Base-by-base conservation (phyloP, 2,329 filamentous ascomycete species). In the Hortaea werneckii region DNA sequence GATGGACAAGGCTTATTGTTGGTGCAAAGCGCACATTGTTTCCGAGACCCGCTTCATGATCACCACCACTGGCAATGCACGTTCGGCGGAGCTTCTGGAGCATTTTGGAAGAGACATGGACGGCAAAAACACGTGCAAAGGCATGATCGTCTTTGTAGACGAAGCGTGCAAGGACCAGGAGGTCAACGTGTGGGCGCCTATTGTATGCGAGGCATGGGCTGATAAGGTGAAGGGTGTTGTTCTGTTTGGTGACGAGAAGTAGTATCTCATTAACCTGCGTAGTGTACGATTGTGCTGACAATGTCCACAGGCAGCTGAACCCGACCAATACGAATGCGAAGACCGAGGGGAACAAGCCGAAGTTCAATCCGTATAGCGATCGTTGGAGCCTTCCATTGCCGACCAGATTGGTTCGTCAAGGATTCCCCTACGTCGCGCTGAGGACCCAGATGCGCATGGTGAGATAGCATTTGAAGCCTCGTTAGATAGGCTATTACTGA, bases 321-420 rank as follows among this genome's bases (percentile, higher is more conserved):
- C 54, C 52, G 1, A 43, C 50, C n/a, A 55, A 55, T 42, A 53
- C 48, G 0, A 50, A 40, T 29, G 26, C 37, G 2, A 46, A 42
- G n/a, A n/a, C n/a, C n/a, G n/a, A n/a, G n/a, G n/a, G n/a, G n/a
- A n/a, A n/a, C n/a, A n/a, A n/a, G n/a, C n/a, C n/a, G n/a, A n/a
- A n/a, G n/a, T 56, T 47, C 47, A 56, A 56, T 20, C 38, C 47
- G 10, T 54, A 43, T 42, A 45, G 37, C 13, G 26, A 37, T 3
- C 50, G 52, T 1, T 43, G 53, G 3, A 43, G 49, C 28, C 43
- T 45, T 13, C 29, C 49, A 10, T 43, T 54, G n/a, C 44, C 48
- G 11, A 32, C 26, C 20, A 47, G 54, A 7, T 20, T 56, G 1
- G 40, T 48, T 8, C 20, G 30, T 10, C 41, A 52, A 32, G 46